phyloP scores from a whole-genome alignment of 106 monocot species.

The Allium cepa region DNA sequence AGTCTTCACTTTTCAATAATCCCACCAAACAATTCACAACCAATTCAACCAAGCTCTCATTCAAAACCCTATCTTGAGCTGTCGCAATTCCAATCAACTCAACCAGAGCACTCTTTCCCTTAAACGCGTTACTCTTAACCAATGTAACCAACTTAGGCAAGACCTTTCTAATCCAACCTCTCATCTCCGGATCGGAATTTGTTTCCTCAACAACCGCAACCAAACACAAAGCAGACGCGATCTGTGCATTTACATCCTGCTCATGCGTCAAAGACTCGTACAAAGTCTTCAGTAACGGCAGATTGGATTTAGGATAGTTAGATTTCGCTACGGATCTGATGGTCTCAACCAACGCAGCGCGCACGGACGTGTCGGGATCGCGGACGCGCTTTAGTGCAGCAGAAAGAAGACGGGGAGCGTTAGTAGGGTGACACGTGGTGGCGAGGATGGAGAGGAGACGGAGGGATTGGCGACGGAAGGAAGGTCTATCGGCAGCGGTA shows the following conservation, averaged over 20 bases:
- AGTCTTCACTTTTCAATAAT: constrained; percentile 60
- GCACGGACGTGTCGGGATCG: constrained; percentile 87
- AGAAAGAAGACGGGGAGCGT: constrained; percentile 66
- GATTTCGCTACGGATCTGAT: constrained; percentile 52
- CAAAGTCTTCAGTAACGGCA: constrained; percentile 41
- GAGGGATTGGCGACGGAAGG: constrained; percentile 79
- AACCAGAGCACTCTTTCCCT: not conserved
- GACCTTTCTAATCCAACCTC: not conserved
- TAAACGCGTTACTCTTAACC: not conserved
- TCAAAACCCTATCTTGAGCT: constrained; percentile 35
- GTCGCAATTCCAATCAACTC: constrained; percentile 54
- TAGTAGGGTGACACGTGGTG: constrained; percentile 21
- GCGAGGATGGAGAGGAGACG: constrained; percentile 56
- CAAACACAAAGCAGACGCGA: constrained; percentile 52
- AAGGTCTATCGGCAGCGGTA: constrained; percentile 61
- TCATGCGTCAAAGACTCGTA: constrained; percentile 67
- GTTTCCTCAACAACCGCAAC: not conserved
- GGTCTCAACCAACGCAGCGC: constrained; percentile 65
- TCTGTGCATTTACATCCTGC: constrained; percentile 73
- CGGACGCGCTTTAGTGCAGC: constrained; percentile 79
- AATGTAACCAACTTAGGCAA: not conserved
- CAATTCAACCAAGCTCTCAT: constrained; percentile 15
- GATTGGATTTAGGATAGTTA: constrained; percentile 2
- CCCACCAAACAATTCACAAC: constrained; percentile 61
- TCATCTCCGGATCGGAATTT: not conserved